Evolutionary conservation across 805 yeast species (phyloP).

Genomic region (Sugiyamaella floridensis): DNA sequence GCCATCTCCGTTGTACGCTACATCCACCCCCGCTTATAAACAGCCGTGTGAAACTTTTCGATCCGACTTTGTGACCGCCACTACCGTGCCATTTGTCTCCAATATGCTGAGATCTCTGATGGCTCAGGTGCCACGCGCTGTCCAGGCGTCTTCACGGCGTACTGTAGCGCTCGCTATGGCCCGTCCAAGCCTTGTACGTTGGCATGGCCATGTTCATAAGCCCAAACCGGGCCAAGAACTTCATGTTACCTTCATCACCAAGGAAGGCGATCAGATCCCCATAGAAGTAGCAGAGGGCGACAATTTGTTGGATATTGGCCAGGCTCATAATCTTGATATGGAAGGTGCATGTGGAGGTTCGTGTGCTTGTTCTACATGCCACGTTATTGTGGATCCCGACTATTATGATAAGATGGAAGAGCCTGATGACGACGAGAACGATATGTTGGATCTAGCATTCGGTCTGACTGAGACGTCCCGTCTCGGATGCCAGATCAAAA

Average conservation of each 20-base stretch:
- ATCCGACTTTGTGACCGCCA: not conserved
- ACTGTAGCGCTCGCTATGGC: not conserved
- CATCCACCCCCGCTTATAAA: too few species aligned
- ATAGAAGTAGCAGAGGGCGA: conserved; percentile 91
- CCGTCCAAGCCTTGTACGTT: not conserved
- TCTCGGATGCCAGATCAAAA: conserved; percentile 86
- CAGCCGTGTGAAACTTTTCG: not conserved
- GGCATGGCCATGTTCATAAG: conserved; percentile 81
- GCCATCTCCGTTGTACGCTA: not conserved
- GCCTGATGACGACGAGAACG: conserved; percentile 96
- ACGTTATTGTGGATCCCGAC: conserved; percentile 92
- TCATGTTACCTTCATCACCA: conserved; percentile 80
- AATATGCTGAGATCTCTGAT: not conserved
- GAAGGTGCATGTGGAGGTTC: conserved; percentile 98
- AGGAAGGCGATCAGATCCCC: conserved; percentile 78
- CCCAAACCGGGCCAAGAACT: conserved; percentile 94
- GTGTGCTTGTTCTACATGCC: conserved; percentile 98
- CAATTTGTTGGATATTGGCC: conserved; percentile 86
- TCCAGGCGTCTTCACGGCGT: not conserved
- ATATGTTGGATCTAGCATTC: conserved; percentile 95
- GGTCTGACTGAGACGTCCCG: conserved; percentile 96
- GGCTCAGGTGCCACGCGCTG: not conserved
- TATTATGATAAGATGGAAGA: conserved; percentile 86
- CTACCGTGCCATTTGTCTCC: not conserved
- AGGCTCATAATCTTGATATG: conserved; percentile 87